Conservation (phyloP, 345 rosid genomes). For the Lepidium africanum region DNA sequence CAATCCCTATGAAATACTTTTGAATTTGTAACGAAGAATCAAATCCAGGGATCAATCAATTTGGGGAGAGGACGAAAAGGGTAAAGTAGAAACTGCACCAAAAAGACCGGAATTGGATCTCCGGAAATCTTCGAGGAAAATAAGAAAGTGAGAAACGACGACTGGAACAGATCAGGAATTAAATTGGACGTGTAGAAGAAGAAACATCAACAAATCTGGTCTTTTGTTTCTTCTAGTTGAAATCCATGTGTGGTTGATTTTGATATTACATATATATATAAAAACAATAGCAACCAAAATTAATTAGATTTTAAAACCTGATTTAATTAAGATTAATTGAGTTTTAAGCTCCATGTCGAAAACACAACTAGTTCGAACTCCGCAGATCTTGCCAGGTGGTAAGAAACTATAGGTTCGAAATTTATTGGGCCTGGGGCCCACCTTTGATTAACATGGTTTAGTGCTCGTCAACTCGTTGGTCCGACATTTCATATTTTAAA, state of each 20-base stretch:
- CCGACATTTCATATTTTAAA: not conserved
- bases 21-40: not conserved
- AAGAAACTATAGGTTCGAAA: not conserved
- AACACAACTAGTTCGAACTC: slow-evolving; percentile 7
- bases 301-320: not conserved
- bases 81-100: not conserved
- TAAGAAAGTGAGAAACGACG: not conserved
- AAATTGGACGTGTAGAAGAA: slow-evolving; percentile 13
- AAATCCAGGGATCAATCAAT: slow-evolving; percentile 6
- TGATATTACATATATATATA: not conserved
- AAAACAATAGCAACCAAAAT: not conserved
- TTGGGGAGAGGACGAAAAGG: not conserved
- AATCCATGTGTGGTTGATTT: slow-evolving; percentile 12
- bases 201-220: slow-evolving; percentile 30
- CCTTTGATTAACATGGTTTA: slow-evolving; percentile 6
- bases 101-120: slow-evolving; percentile 10
- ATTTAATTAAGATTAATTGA: not conserved
- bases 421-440: slow-evolving; percentile 9
- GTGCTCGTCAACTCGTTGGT: slow-evolving; percentile 29
- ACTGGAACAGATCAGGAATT: slow-evolving; percentile 19
- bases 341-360: slow-evolving; percentile 18
- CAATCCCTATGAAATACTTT: not conserved
- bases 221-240: slow-evolving; percentile 22
- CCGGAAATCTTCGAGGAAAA: not conserved
- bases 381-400: slow-evolving; percentile 22